Evolutionary conservation across 2,329 filamentous ascomycete genomes (phyloP), one percentile per base, ranked within the genome.

Genomic region (Fusarium nurragi): DNA sequence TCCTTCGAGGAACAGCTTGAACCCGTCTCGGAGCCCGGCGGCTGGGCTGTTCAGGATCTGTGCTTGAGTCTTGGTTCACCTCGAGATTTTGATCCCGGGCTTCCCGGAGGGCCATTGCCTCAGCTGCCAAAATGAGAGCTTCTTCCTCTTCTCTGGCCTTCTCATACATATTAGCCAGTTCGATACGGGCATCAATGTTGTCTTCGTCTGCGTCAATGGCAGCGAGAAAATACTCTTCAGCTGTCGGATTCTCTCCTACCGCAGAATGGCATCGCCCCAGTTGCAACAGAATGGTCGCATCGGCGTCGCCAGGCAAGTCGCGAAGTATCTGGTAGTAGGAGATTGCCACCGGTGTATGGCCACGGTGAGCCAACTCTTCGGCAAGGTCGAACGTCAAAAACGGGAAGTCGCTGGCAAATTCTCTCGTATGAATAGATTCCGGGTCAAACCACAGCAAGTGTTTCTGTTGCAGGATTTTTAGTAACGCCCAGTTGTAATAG

Each of bases 101-200:
- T 55, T 84, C 83, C 62, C 85, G 85, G 21, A 93, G 79, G 28
- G 86, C 82, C 68, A 94, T 85, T 10, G 92, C 88, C 74, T 96
- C 90, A 30, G 90, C 90, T 45, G 92, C 87, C 47, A 93, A 86
- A 58, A 90, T 88, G 57, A 93, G 86, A 2, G 93, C 93, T 71
- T 92, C 88, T 70, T 93, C 90, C 21, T 86, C 88, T 77, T 90
- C 87, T 63, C 88, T 88, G 40, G 85, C 85, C 64, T 84, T 87
- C 74, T 96, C 92, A 72, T 96, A 97, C 76, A 97, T 87, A 70
- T 91, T 93, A 13, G 92, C 92, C 11, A 97, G 82, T 69, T 92
- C 87, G 26, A 91, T 87, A 36, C 92, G 89, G 36, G 92, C 91
- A 62, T 93, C 89, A 44, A 94, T 88, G 56, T 90, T 88, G 37